Evolutionary conservation across 2,329 filamentous ascomycete species (phyloP), one percentile per base, ranked within the genome.

Genomic region (Fusarium pseudograminearum): DNA sequence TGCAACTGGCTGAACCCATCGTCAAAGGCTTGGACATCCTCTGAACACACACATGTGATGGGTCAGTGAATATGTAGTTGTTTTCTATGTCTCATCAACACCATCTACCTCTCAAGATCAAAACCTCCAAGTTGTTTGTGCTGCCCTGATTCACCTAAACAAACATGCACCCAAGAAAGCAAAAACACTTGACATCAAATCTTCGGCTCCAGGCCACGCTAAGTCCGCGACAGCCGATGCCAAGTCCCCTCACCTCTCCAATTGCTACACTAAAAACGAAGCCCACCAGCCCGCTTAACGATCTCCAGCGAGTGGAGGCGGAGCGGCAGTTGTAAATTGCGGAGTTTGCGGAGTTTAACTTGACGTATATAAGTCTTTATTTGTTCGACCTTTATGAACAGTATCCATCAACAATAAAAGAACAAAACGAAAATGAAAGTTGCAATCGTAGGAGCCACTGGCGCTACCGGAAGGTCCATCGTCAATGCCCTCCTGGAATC

Each of bases 361-460:
- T 20, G n/a, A 31, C 28, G 9, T 31, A 46, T 46, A 46, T 46
- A 3, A 46, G 16, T 4, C 3, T 15, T 31, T 3, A 20, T 26
- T 26, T 44, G 15, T 15, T 20, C 28, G 20, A 22, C 28, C 12
- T 31, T 5, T 0, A 46, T 31, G 5, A 12, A 14, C 8, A 18
- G 7, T 5, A 10, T 28, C 4, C 1, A 55, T 22, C 8, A 36
- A 12, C 0, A 22, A 36, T 7, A 36, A 12, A 28, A 36, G 2
- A 24, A 24, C 4, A 10, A 15, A 20, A 5, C 12, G 40, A 62
- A 41, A 30, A 56, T 45, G 30, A 62, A 76, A 28, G 77, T 80
- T 15, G 76, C 71, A 7, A 64, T 83, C 12, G 57, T 81, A 7
- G 82, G 82, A n/a, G 82, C 81, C 7, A 80, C 82, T 11, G 83